phyloP scores from a whole-genome alignment of 352 stramenopile species.

The Elongisporangium undulatum region DNA sequence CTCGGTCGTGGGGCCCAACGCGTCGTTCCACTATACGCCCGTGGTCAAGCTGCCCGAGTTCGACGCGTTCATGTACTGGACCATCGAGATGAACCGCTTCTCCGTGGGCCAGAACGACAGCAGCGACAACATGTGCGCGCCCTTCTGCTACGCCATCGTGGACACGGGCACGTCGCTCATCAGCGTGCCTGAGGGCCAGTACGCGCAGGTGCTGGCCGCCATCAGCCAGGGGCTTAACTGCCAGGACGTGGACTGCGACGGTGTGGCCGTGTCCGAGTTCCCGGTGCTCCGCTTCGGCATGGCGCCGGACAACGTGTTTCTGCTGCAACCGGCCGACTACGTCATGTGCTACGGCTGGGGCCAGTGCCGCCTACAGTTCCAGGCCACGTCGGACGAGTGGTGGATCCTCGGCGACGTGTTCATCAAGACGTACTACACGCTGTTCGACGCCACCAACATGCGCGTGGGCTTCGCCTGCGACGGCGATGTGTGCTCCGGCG shows the following conservation, averaged over 20 bases:
- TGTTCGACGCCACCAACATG: conserved; percentile 89
- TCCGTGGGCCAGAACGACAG: conserved; percentile 10
- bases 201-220: conserved; percentile 46
- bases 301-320: conserved; percentile 81
- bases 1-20: conserved; percentile 69
- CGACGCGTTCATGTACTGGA: conserved; percentile 85
- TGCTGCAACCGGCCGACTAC: conserved; percentile 78
- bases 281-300: conserved; percentile 75
- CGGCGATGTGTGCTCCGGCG: conserved; percentile 71
- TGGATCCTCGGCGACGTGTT: conserved; percentile 90
- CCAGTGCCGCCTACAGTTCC: conserved; percentile 76
- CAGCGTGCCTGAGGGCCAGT: conserved; percentile 68
- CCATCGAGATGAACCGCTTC: conserved; percentile 71
- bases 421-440: conserved; percentile 90
- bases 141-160: conserved; percentile 86
- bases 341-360: conserved; percentile 67
- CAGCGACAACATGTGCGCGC: conserved; percentile 52
- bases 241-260: conserved; percentile 60
- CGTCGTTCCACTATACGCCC: conserved; percentile 86
- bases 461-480: conserved; percentile 86
- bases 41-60: conserved; percentile 80
- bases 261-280: conserved; percentile 46
- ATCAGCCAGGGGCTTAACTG: conserved; percentile 68
- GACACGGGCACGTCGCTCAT: conserved; percentile 88
- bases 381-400: conserved; percentile 71